Evolutionary conservation across 495 filamentous ascomycete species (phyloP).

Genomic region (Cudoniella acicularis): DNA sequence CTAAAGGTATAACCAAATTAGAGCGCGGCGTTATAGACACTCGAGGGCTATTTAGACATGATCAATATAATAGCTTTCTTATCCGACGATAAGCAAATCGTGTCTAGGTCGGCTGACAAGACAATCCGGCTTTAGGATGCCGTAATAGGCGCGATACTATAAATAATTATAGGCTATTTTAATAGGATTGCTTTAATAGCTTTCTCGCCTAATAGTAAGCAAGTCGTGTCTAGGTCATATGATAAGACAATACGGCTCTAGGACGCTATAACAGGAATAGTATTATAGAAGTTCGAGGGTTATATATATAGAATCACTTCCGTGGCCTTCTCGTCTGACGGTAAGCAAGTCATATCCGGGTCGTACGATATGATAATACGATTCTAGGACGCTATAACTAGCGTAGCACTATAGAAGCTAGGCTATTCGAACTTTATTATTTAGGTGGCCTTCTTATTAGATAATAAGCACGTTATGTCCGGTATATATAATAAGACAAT

Average conservation of each 20-base stretch:
- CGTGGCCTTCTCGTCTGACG: slow-evolving; percentile 8
- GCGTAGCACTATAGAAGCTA: slow-evolving; percentile 18
- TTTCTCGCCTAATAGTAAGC: slow-evolving; percentile 1
- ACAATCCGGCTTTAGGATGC: slow-evolving; percentile 34
- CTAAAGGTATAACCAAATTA: too few species aligned
- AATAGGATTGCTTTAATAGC: not conserved
- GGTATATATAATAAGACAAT: too few species aligned
- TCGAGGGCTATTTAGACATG: too few species aligned
- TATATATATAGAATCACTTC: slow-evolving; percentile 15
- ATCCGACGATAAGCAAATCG: too few species aligned
- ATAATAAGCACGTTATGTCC: too few species aligned
- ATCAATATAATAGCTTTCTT: too few species aligned
- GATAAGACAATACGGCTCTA: slow-evolving; percentile 10
- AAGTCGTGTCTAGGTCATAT: not conserved
- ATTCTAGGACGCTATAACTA: slow-evolving; percentile 10
- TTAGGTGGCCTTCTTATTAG: slow-evolving; percentile 23
- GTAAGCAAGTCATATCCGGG: too few species aligned
- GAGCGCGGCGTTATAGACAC: too few species aligned
- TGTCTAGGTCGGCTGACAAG: too few species aligned
- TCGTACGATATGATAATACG: too few species aligned
- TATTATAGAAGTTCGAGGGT: slow-evolving; percentile 12
- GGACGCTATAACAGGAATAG: slow-evolving; percentile 1
- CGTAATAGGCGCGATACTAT: slow-evolving; percentile 17
- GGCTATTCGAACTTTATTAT: slow-evolving; percentile 17
- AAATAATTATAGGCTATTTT: not conserved